Conservation (phyloP, 225 moss, liverwort and hornwort genomes). For the Marchantia polymorpha region DNA sequence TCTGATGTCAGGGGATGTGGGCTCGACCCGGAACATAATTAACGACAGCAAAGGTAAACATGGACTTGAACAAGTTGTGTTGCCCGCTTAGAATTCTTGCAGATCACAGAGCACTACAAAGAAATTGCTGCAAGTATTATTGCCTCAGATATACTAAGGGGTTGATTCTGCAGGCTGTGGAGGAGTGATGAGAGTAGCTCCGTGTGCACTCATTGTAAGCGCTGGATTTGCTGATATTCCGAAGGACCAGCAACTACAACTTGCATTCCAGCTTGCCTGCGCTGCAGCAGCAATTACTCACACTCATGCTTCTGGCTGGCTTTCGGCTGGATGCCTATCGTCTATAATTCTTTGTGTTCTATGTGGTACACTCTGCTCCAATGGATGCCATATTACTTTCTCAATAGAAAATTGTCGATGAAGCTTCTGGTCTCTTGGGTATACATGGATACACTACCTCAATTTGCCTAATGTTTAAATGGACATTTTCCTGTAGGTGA, state of each 20-base stretch:
- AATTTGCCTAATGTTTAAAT: not conserved
- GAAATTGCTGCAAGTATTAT: not conserved
- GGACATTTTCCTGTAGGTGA: not conserved
- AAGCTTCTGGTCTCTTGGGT: not conserved
- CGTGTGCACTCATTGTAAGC: conserved; percentile 16
- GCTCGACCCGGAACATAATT: conserved; percentile 12
- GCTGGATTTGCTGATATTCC: conserved; percentile 8
- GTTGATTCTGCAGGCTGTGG: conserved; percentile 21
- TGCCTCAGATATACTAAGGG: not conserved
- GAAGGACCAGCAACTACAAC: conserved; percentile 4
- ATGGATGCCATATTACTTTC: not conserved
- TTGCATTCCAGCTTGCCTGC: conserved; percentile 24
- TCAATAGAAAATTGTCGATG: not conserved
- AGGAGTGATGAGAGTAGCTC: conserved; percentile 27
- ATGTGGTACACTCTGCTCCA: not conserved
- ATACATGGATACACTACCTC: not conserved
- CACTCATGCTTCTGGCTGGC: conserved; percentile 28
- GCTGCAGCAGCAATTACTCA: conserved; percentile 27
- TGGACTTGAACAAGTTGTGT: not conserved
- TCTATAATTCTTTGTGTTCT: conserved; percentile 7
- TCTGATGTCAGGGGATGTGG: conserved; percentile 26
- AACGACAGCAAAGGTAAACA: conserved; percentile 33
- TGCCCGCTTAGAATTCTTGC: not conserved
- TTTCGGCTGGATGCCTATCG: conserved; percentile 22
- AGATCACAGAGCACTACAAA: not conserved